Evolutionary conservation across 768 basidiomycete species (phyloP).

Genomic region (Tephrocybe sp.): DNA sequence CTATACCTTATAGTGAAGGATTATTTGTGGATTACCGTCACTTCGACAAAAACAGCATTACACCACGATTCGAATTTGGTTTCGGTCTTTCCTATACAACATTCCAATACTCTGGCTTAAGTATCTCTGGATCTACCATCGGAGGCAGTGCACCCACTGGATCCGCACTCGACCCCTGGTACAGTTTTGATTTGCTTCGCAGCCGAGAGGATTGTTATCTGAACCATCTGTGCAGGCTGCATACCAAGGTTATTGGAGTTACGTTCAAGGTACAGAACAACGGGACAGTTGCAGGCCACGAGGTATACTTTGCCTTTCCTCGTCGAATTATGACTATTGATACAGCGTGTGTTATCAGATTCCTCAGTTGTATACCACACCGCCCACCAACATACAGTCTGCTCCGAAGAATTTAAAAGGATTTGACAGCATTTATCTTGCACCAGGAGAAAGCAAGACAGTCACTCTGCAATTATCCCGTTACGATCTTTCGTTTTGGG

Average conservation of each 20-base stretch:
- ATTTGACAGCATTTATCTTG: slow-evolving; percentile 49
- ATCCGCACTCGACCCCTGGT: slow-evolving; percentile 53
- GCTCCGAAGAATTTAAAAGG: slow-evolving; percentile 55
- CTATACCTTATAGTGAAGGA: slow-evolving; percentile 58
- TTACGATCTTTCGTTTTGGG: slow-evolving; percentile 54
- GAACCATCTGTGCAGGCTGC: slow-evolving; percentile 37
- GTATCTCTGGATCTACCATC: slow-evolving; percentile 37
- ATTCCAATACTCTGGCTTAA: slow-evolving; percentile 47
- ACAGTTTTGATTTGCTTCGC: too few species aligned
- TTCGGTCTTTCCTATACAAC: slow-evolving; percentile 58
- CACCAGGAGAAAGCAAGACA: slow-evolving; percentile 40
- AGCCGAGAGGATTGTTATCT: too few species aligned
- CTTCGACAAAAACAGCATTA: slow-evolving; percentile 47
- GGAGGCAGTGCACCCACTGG: slow-evolving; percentile 44
- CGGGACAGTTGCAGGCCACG: slow-evolving; percentile 51
- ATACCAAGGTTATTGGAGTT: slow-evolving; percentile 49
- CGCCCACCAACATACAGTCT: slow-evolving; percentile 43
- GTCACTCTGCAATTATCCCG: slow-evolving; percentile 49
- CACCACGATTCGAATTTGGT: slow-evolving; percentile 49
- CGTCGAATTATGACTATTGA: not conserved
- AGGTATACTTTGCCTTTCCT: slow-evolving; percentile 33
- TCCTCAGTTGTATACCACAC: slow-evolving; percentile 53
- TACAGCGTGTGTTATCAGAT: slow-evolving; percentile 29
- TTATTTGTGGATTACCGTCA: slow-evolving; percentile 57
- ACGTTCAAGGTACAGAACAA: slow-evolving; percentile 52